These are phyloP conservation scores for Tetrahymena thermophila DNA, from an alignment of 73 alveolate genomes.

Conservation along the genomic window DNA sequence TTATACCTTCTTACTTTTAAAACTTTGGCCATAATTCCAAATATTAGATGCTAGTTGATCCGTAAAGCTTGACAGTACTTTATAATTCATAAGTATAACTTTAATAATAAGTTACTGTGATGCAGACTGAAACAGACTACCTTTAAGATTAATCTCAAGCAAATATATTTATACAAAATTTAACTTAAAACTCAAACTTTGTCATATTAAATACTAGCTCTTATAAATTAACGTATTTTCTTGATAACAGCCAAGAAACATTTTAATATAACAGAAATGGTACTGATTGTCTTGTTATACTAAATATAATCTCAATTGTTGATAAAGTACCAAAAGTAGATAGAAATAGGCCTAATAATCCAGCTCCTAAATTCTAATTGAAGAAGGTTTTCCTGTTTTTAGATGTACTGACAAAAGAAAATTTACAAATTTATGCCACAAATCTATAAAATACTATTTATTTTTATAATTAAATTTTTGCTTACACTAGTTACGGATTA, in stretches of 20 bases:
- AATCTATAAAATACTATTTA: neutral
- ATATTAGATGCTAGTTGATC: neutral
- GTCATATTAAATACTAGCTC: neutral
- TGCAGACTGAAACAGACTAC: neutral
- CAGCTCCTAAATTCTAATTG: neutral
- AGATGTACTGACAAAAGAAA: neutral
- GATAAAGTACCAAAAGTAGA: neutral
- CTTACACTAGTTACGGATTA: neutral
- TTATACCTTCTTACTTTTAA: neutral
- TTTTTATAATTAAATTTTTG: neutral
- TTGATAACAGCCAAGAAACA: neutral
- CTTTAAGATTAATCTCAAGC: neutral
- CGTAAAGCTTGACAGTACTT: neutral
- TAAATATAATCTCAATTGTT: neutral
- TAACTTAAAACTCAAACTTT: neutral
- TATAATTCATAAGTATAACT: neutral
- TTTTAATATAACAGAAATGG: neutral
- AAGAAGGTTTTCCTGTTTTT: neutral
- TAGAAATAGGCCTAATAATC: neutral
- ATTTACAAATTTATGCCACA: neutral
- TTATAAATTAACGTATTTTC: neutral
- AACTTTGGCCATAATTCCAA: neutral
- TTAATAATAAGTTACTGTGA: neutral
- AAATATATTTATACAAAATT: neutral
- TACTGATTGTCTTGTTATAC: neutral